Percentiles rank a stretch among this genome's conserved stretches.
phyloP scores from a whole-genome alignment of 768 basidiomycete genomes.

The Pilatotrama ljubarskyi region DNA sequence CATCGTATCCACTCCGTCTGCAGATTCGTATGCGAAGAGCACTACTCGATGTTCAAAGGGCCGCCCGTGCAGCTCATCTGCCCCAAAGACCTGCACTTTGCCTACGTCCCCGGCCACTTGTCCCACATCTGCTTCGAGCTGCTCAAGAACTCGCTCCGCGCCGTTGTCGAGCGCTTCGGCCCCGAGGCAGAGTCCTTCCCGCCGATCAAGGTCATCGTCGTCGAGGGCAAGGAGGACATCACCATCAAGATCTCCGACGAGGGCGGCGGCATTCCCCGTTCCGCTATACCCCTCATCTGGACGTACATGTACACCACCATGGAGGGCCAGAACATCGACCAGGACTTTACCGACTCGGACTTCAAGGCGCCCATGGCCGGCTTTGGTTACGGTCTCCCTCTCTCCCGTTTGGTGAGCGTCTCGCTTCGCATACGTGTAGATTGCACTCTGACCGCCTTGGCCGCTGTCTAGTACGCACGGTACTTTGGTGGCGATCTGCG shows the following conservation, averaged over 20 bases:
- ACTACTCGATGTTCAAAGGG: constrained; percentile 90
- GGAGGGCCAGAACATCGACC: constrained; percentile 67
- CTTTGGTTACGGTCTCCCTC: constrained; percentile 90
- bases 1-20: not conserved
- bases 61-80: constrained; percentile 97
- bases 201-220: constrained; percentile 91
- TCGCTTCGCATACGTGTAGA: not conserved
- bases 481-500: constrained; percentile 95
- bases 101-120: constrained; percentile 95
- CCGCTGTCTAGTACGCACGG: constrained; percentile 71
- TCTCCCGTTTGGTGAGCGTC: constrained; percentile 79
- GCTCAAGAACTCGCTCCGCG: constrained; percentile 95
- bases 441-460: constrained; percentile 2
- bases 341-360: constrained; percentile 81
- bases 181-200: constrained; percentile 81
- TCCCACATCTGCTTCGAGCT: constrained; percentile 97
- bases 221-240: constrained; percentile 97
- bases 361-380: constrained; percentile 99
- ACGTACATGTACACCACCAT: constrained; percentile 97
- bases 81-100: constrained; percentile 79
- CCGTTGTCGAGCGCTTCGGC: constrained; percentile 92
- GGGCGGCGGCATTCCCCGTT: constrained; percentile 90
- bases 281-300: constrained; percentile 93
- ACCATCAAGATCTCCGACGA: constrained; percentile 99
- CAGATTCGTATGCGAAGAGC: constrained; percentile 89